Conservation (phyloP, 1,139 yeast species). For the Debaryomyces singareniensis region DNA sequence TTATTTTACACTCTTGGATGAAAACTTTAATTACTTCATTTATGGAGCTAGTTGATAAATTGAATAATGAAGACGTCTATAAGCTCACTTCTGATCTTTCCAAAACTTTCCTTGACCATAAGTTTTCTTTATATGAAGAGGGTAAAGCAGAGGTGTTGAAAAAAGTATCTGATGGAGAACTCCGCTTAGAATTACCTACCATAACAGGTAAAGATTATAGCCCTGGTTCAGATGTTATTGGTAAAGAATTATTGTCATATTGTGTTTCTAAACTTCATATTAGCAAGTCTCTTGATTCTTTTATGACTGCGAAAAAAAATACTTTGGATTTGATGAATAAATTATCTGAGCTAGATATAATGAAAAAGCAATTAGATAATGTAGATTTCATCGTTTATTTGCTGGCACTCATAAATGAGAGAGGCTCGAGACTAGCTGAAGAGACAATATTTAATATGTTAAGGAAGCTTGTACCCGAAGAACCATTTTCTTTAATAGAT, state of each 20-base stretch:
- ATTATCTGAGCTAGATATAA: too few relatives aligned
- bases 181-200: slow-evolving; percentile 1
- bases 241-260: slow-evolving; percentile 8
- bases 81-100: slow-evolving; percentile 7
- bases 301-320: slow-evolving; percentile 10
- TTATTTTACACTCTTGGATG: slow-evolving; percentile 9
- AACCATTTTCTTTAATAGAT: too few relatives aligned
- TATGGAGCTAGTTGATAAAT: slow-evolving; percentile 10
- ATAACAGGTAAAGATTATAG: neutral
- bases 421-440: too few relatives aligned
- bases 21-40: slow-evolving; percentile 7
- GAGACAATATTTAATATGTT: too few relatives aligned
- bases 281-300: slow-evolving; percentile 8
- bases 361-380: too few relatives aligned
- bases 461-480: too few relatives aligned
- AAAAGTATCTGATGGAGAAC: slow-evolving; percentile 1
- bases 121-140: slow-evolving; percentile 3
- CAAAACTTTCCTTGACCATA: slow-evolving; percentile 4
- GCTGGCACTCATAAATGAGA: too few relatives aligned
- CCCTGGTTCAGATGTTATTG: slow-evolving; percentile 3
- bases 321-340: slow-evolving; percentile 4
- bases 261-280: slow-evolving; percentile 6
- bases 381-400: too few relatives aligned
- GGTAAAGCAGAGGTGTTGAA: slow-evolving; percentile 1
- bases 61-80: slow-evolving; percentile 10